Evolutionary conservation across 2,329 filamentous ascomycete species (phyloP).

Genomic region (Raffaelea deltoideospora): DNA sequence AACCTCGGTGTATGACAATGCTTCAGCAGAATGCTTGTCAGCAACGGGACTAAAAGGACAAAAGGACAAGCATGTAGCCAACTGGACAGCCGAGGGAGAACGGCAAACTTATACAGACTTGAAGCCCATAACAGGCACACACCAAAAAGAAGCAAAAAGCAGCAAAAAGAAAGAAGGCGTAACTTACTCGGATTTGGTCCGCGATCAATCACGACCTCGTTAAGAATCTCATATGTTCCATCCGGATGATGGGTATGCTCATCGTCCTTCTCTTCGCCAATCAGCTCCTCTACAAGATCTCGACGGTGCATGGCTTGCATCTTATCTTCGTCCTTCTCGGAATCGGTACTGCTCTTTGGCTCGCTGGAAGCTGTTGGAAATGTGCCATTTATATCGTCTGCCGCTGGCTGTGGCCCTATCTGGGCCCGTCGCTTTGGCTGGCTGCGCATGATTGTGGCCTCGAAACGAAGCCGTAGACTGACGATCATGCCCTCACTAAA

Average conservation of each 20-base stretch:
- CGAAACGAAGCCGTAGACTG: constrained; percentile 75
- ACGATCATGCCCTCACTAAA: constrained; percentile 79
- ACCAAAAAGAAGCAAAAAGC: too few species aligned
- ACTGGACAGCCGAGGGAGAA: too few species aligned
- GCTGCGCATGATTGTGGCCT: constrained; percentile 84
- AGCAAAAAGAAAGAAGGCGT: not conserved
- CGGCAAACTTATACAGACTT: too few species aligned
- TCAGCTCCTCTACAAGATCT: constrained; percentile 77
- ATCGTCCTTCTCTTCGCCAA: constrained; percentile 73
- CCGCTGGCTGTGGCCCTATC: not conserved
- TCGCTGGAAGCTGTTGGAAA: constrained; percentile 9
- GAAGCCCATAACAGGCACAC: too few species aligned
- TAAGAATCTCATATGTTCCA: constrained; percentile 76
- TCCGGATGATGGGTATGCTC: constrained; percentile 75
- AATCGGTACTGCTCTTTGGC: not conserved
- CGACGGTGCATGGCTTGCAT: constrained; percentile 22
- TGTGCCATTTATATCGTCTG: constrained; percentile 6
- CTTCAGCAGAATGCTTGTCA: constrained; percentile 22
- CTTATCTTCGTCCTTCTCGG: constrained; percentile 13
- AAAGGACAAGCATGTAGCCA: too few species aligned
- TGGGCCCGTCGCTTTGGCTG: constrained; percentile 26
- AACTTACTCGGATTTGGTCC: constrained; percentile 78
- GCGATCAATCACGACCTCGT: constrained; percentile 91
- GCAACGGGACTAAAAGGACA: not conserved
- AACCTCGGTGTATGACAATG: constrained; percentile 82